Conservation (phyloP, 2,329 filamentous ascomycete genomes). For the Beauveria australis region DNA sequence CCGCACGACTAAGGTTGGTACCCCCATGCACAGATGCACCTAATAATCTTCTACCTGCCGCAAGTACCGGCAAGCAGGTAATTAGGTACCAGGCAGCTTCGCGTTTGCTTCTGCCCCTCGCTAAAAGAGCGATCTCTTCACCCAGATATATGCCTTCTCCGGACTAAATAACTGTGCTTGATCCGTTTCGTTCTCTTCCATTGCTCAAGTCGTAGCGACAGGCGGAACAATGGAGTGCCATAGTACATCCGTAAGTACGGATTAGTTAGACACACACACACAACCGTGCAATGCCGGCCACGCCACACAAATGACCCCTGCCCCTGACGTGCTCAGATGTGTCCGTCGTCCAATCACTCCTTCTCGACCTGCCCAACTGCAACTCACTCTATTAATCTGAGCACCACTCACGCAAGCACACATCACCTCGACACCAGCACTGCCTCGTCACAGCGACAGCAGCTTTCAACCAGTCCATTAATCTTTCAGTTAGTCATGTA, state of each 20-base stretch:
- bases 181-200: too few species aligned
- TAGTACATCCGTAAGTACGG: too few species aligned
- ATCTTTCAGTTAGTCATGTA: too few species aligned
- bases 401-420: background rate
- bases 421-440: background rate
- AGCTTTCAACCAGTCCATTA: too few species aligned
- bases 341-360: background rate
- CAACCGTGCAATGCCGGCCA: background rate
- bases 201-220: too few species aligned
- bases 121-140: background rate
- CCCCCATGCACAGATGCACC: background rate
- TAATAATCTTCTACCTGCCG: background rate
- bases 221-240: too few species aligned
- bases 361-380: background rate
- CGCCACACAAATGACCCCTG: background rate
- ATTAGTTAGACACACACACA: too few species aligned
- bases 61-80: background rate
- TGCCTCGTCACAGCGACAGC: background rate
- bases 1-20: background rate
- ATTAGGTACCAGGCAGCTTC: too few species aligned
- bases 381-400: background rate
- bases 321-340: background rate
- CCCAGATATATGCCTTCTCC: too few species aligned
- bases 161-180: too few species aligned
- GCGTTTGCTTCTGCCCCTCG: background rate